Conservation (phyloP, 129 eudicot species). For the Heracleum sosnowskyi region DNA sequence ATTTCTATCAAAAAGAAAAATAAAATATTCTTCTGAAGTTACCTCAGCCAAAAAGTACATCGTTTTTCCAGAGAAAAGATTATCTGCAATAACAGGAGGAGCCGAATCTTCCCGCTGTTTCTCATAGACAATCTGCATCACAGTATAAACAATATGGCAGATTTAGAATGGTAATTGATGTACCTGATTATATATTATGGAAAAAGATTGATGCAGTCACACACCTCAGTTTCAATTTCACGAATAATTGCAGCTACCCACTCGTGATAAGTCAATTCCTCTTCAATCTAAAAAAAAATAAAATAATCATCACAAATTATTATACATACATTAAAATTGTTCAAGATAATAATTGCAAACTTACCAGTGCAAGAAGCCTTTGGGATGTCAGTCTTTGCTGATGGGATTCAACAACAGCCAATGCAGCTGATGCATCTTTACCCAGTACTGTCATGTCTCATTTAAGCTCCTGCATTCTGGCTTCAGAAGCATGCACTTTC, state of each 20-base stretch:
- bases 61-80: constrained; percentile 54
- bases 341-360: constrained; percentile 3
- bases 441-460: constrained; percentile 97
- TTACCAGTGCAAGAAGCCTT: constrained; percentile 93
- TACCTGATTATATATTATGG: background rate
- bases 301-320: no score
- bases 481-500: constrained; percentile 92
- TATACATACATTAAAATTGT: background rate
- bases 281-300: constrained; percentile 79
- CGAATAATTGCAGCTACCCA: constrained; percentile 91
- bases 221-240: constrained; percentile 90
- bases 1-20: background rate
- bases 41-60: constrained; percentile 94
- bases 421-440: constrained; percentile 92
- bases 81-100: constrained; percentile 72
- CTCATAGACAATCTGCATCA: constrained; percentile 84
- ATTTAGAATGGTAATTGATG: background rate
- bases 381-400: constrained; percentile 93
- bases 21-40: constrained; percentile 10
- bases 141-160: constrained; percentile 11
- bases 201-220: constrained; percentile 16
- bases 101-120: constrained; percentile 96
- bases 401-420: constrained; percentile 92
- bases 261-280: constrained; percentile 78
- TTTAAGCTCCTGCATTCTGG: constrained; percentile 87